Percentiles rank a stretch among this genome's conserved stretches.
phyloP scores from a whole-genome alignment of 495 filamentous ascomycete species.

The Penicillium canariense region DNA sequence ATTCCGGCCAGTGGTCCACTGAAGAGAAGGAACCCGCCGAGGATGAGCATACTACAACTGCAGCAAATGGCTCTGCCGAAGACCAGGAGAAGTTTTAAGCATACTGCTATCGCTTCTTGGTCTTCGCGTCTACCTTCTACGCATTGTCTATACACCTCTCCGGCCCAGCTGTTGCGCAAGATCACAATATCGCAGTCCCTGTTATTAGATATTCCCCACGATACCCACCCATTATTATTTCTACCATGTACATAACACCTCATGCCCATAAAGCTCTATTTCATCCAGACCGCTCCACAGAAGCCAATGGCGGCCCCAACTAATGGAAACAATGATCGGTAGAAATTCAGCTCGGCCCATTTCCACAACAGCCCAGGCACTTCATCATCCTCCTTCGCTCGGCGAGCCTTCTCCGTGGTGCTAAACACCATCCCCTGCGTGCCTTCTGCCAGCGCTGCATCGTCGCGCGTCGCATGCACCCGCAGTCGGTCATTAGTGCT shows the following conservation, averaged over 20 bases:
- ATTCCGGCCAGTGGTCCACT: constrained; percentile 40
- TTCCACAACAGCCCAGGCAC: constrained; percentile 17
- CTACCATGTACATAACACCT: constrained; percentile 13
- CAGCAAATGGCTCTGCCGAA: constrained; percentile 6
- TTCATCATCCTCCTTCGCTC: constrained; percentile 23
- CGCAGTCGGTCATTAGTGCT: constrained; percentile 23
- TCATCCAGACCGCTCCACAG: constrained; percentile 17
- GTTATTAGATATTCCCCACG: constrained; percentile 4
- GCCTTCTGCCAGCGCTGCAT: constrained; percentile 17
- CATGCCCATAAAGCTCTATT: background rate
- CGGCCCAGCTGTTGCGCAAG: background rate
- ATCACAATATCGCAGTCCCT: background rate
- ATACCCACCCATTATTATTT: constrained; percentile 15
- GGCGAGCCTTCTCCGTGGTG: constrained; percentile 18
- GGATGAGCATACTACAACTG: background rate
- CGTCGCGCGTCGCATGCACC: constrained; percentile 24
- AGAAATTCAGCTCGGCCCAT: constrained; percentile 25
- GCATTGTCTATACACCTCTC: background rate
- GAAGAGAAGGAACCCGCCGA: constrained; percentile 29
- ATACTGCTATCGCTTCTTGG: background rate
- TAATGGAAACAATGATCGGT: constrained; percentile 18
- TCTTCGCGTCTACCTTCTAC: background rate
- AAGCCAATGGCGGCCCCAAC: constrained; percentile 24
- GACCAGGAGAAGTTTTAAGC: background rate
- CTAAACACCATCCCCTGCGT: constrained; percentile 16